Evolutionary conservation across 179 eudicot genomes (phyloP).

Genomic region (Corrigiola litoralis): DNA sequence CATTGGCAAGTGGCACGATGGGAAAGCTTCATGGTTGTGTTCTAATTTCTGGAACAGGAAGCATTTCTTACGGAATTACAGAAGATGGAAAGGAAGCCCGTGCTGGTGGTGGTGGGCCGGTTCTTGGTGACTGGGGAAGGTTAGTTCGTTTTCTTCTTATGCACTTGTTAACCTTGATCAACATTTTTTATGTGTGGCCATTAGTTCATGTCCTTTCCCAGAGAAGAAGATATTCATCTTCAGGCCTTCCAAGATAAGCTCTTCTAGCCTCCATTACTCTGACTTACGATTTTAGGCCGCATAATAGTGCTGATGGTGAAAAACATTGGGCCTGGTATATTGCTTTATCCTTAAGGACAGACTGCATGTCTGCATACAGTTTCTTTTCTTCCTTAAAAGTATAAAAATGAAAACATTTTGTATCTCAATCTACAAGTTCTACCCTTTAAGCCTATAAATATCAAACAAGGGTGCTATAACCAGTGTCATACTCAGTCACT

Average conservation of each 20-base stretch:
- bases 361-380: no score
- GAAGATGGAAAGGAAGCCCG: constrained; percentile 84
- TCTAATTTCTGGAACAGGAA: constrained; percentile 84
- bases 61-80: constrained; percentile 77
- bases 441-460: no score
- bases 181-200: background rate
- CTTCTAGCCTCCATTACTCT: background rate
- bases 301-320: background rate
- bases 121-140: constrained; percentile 98
- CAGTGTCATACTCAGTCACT: no score
- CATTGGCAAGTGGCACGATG: constrained; percentile 90
- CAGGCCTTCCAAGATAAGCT: background rate
- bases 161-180: background rate
- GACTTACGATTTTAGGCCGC: background rate
- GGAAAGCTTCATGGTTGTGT: constrained; percentile 95
- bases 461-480: no score
- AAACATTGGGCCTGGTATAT: background rate
- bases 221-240: background rate
- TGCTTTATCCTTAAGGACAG: no score
- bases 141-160: constrained; percentile 15
- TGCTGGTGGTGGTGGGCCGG: constrained; percentile 94
- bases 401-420: no score
- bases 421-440: no score
- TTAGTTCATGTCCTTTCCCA: background rate
- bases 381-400: no score